phyloP scores from a whole-genome alignment of 495 filamentous ascomycete genomes.

The Hypoxylon crocopeplum region DNA sequence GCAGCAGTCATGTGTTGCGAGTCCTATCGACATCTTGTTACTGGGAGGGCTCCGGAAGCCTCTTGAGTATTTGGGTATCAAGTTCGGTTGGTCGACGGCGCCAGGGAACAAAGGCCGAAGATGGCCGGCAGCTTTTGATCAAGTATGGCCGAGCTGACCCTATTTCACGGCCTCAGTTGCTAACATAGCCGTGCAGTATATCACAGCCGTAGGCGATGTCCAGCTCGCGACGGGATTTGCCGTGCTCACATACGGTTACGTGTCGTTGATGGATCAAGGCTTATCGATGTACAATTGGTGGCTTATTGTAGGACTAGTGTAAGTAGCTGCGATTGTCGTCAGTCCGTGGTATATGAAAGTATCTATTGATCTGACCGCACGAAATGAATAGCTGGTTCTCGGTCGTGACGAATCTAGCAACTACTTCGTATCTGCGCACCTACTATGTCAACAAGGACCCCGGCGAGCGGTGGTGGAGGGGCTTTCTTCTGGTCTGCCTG shows the following conservation, averaged over 20 bases:
- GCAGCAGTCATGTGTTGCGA: conserved; percentile 16
- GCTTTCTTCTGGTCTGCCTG: conserved; percentile 25
- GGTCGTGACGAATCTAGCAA: conserved; percentile 32
- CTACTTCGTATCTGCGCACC: conserved; percentile 26
- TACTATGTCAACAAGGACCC: conserved; percentile 28
- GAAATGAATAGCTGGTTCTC: conserved; percentile 29
- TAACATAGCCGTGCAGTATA: conserved; percentile 25
- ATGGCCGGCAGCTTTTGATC: conserved; percentile 31
- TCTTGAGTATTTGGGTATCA: conserved; percentile 28
- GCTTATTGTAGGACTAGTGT: conserved; percentile 36
- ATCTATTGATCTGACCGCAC: conserved; percentile 1
- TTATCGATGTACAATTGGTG: conserved; percentile 37
- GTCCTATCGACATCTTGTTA: conserved; percentile 31
- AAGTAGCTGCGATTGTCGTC: conserved; percentile 14
- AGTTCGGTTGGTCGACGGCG: conserved; percentile 1
- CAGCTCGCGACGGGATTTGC: conserved; percentile 34
- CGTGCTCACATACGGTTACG: conserved; percentile 26
- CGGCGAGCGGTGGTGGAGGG: conserved; percentile 28
- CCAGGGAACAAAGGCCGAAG: conserved; percentile 9
- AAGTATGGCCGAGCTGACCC: conserved; percentile 12
- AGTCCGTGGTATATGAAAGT: background rate
- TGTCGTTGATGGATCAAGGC: conserved; percentile 21
- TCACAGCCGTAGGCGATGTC: conserved; percentile 30
- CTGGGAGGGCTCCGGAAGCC: conserved; percentile 30
- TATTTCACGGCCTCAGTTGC: background rate